Conservation (phyloP, 148 eudicot genomes). For the Spergularia marina region DNA sequence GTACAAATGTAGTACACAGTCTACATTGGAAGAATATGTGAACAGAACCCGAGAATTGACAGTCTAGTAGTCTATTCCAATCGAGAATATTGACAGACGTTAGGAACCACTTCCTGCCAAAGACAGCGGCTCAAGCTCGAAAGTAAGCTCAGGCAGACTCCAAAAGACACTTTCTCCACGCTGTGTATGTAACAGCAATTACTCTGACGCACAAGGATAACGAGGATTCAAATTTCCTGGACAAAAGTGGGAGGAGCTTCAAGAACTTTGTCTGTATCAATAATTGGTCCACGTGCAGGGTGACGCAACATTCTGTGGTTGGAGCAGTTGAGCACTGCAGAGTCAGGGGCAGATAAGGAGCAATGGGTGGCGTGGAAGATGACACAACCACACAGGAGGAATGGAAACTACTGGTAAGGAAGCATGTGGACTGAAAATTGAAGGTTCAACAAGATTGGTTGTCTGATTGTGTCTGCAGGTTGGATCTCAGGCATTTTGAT, state of each 20-base stretch:
- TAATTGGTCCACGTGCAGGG: constrained; percentile 36
- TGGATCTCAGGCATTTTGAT: constrained; percentile 18
- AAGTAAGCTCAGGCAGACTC: constrained; percentile 5
- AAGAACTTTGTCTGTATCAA: constrained; percentile 52
- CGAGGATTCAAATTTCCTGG: constrained; percentile 31
- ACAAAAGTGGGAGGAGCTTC: constrained; percentile 51
- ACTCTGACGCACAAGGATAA: neutral
- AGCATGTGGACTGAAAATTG: constrained; percentile 52
- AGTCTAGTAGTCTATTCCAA: constrained; percentile 2
- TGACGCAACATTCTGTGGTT: constrained; percentile 34
- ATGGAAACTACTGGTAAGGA: constrained; percentile 40
- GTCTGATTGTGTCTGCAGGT: constrained; percentile 37
- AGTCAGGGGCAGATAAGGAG: constrained; percentile 51
- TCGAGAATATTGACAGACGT: constrained; percentile 6
- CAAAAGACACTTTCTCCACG: neutral
- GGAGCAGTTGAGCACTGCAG: constrained; percentile 68
- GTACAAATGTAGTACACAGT: neutral
- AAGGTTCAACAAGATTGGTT: constrained; percentile 57
- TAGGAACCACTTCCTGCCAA: neutral
- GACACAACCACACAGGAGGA: constrained; percentile 40
- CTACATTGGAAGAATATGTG: neutral
- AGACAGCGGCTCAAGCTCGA: neutral
- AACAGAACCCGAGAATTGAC: constrained; percentile 22
- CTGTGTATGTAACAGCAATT: neutral
- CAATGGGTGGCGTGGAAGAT: constrained; percentile 36